Percentiles rank a stretch among this genome's conserved stretches.
phyloP scores from a whole-genome alignment of 2,329 filamentous ascomycete species.

The Fusarium sp. region DNA sequence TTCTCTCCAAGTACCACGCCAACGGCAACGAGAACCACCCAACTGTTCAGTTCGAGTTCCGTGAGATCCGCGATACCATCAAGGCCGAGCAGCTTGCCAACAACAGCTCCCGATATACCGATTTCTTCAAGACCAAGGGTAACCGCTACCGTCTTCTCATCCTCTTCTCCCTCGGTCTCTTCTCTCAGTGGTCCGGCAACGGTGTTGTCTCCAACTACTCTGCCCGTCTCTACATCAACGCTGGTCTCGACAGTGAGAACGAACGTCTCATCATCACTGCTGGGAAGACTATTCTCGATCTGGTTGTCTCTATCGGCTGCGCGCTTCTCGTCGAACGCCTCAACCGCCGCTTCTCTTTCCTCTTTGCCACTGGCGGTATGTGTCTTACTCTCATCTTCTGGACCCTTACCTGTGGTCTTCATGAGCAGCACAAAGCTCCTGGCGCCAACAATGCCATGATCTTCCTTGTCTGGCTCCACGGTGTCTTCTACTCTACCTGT shows the following conservation, averaged over 20 bases:
- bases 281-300: slow-evolving; percentile 69
- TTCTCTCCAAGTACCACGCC: slow-evolving; percentile 73
- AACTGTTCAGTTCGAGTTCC: slow-evolving; percentile 74
- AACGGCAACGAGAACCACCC: slow-evolving; percentile 69
- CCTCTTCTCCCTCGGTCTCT: slow-evolving; percentile 72
- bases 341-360: slow-evolving; percentile 66
- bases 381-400: slow-evolving; percentile 61
- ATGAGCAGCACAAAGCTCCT: slow-evolving; percentile 57
- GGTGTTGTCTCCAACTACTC: slow-evolving; percentile 76
- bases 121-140: slow-evolving; percentile 72
- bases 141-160: slow-evolving; percentile 74
- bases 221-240: slow-evolving; percentile 69
- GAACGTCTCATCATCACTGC: slow-evolving; percentile 67
- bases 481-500: slow-evolving; percentile 70
- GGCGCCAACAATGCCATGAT: slow-evolving; percentile 66
- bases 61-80: slow-evolving; percentile 75
- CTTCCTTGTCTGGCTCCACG: slow-evolving; percentile 70
- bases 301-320: slow-evolving; percentile 68
- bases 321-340: slow-evolving; percentile 63
- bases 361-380: slow-evolving; percentile 63
- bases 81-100: slow-evolving; percentile 65
- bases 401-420: slow-evolving; percentile 66
- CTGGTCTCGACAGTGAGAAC: slow-evolving; percentile 68
- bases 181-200: slow-evolving; percentile 77
- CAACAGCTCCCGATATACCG: slow-evolving; percentile 66